Evolutionary conservation across 164 flowering plant species (phyloP).

Genomic region (Nymphaea colorata): DNA sequence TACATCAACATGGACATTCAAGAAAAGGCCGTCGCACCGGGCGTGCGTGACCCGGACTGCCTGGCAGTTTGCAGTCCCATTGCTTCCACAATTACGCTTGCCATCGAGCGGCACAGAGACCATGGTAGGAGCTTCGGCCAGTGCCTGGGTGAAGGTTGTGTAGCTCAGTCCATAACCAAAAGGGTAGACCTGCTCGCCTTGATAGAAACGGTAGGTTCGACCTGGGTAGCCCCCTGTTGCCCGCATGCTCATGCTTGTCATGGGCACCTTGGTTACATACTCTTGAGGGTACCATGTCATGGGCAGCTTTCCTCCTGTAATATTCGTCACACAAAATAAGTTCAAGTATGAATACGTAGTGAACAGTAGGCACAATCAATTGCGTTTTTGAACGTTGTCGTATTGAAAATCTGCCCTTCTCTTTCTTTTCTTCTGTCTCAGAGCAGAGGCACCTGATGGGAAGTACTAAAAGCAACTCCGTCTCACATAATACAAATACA

Average conservation of each 20-base stretch:
- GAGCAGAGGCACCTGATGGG: too few relatives aligned
- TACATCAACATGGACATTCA: constrained; percentile 45
- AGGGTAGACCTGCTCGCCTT: constrained; percentile 75
- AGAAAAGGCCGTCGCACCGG: constrained; percentile 33
- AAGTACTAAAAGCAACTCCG: too few relatives aligned
- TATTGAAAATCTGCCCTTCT: too few relatives aligned
- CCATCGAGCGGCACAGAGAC: constrained; percentile 47
- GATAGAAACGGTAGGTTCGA: constrained; percentile 83
- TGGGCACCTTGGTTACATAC: constrained; percentile 46
- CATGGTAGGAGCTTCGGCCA: constrained; percentile 37
- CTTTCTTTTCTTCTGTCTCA: too few relatives aligned
- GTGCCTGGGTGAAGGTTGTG: constrained; percentile 36
- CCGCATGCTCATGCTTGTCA: constrained; percentile 85
- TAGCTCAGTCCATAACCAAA: constrained; percentile 88
- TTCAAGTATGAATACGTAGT: too few relatives aligned
- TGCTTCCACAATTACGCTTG: constrained; percentile 10
- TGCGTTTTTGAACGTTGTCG: too few relatives aligned
- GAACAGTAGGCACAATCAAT: too few relatives aligned
- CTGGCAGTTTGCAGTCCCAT: constrained; percentile 16
- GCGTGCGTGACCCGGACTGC: constrained; percentile 66
- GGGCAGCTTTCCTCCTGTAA: constrained; percentile 70
- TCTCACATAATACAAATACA: too few relatives aligned
- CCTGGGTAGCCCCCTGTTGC: constrained; percentile 65
- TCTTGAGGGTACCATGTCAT: constrained; percentile 93
- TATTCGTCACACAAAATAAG: not conserved